Evolutionary conservation across 2,329 filamentous ascomycete species (phyloP).

Genomic region (Hortaea werneckii): DNA sequence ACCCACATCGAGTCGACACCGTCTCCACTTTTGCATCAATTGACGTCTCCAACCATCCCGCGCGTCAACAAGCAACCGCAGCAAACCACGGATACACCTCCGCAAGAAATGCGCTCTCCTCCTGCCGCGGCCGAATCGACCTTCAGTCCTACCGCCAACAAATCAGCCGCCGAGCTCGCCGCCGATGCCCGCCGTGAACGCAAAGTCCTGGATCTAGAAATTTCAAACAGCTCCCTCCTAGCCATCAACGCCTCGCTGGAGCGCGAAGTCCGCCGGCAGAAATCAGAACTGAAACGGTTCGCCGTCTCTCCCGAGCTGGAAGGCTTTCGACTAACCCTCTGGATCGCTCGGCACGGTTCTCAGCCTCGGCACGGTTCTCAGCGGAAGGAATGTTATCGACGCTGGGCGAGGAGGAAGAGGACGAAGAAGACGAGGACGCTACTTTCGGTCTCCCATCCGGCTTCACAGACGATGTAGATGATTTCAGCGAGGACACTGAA

Average conservation of each 20-base stretch:
- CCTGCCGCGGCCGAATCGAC: constrained; percentile 10
- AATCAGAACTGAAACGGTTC: constrained; percentile 76
- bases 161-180: constrained; percentile 61
- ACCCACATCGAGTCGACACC: constrained; percentile 13
- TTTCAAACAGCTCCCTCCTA: constrained; percentile 87
- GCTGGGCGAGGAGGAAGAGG: constrained; percentile 27
- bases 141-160: constrained; percentile 23
- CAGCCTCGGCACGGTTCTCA: constrained; percentile 29
- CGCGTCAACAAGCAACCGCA: constrained; percentile 12
- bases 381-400: constrained; percentile 14
- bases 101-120: constrained; percentile 6
- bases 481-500: constrained; percentile 18
- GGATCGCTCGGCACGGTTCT: constrained; percentile 28
- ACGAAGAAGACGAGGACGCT: constrained; percentile 17
- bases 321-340: constrained; percentile 50
- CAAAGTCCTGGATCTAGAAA: constrained; percentile 92
- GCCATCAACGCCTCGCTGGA: constrained; percentile 93
- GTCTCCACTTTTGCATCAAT: constrained; percentile 14
- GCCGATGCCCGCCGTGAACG: constrained; percentile 83
- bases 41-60: constrained; percentile 6
- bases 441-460: constrained; percentile 18
- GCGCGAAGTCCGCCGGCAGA: constrained; percentile 83
- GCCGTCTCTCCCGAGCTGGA: constrained; percentile 74
- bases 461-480: constrained; percentile 15
- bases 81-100: constrained; percentile 18